These are phyloP conservation scores for Aspergillus biplanus DNA, from an alignment of 495 filamentous ascomycete genomes.

Conservation along the genomic window DNA sequence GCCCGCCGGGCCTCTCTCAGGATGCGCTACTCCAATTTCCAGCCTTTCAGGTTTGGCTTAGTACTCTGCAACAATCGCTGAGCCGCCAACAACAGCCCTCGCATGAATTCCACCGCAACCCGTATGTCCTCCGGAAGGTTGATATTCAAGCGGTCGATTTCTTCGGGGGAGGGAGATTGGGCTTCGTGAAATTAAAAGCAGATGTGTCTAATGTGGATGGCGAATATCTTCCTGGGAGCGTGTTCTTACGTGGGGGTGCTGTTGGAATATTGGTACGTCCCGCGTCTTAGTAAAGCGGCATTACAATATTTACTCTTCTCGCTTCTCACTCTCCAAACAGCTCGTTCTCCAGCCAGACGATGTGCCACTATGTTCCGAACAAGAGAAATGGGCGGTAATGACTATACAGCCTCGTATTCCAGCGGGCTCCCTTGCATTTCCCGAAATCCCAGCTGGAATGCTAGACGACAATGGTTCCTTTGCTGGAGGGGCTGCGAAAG, in stretches of 20 bases:
- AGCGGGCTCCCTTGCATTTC: constrained; percentile 72
- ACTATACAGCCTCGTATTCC: constrained; percentile 85
- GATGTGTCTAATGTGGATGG: constrained; percentile 64
- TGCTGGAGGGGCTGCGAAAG: constrained; percentile 74
- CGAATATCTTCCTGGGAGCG: constrained; percentile 71
- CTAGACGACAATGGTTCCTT: constrained; percentile 79
- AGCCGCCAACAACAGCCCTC: constrained; percentile 57
- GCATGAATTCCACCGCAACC: constrained; percentile 73
- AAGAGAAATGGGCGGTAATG: constrained; percentile 70
- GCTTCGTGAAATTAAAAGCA: constrained; percentile 78
- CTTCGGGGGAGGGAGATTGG: constrained; percentile 65
- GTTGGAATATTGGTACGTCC: constrained; percentile 75
- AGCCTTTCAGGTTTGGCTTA: constrained; percentile 75
- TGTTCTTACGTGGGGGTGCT: constrained; percentile 80
- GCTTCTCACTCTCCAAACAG: constrained; percentile 27
- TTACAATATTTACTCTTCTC: constrained; percentile 4
- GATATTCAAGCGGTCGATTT: constrained; percentile 75
- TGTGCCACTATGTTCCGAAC: constrained; percentile 36
- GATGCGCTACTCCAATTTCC: constrained; percentile 70
- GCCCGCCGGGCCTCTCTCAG: constrained; percentile 60
- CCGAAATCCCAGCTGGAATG: constrained; percentile 90
- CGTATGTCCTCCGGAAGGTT: constrained; percentile 71
- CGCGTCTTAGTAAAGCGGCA: not conserved
- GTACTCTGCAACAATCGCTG: constrained; percentile 67
- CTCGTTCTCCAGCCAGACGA: constrained; percentile 76